phyloP scores from a whole-genome alignment of 2,329 filamentous ascomycete species.

The Neophaeococcomyces aloes region DNA sequence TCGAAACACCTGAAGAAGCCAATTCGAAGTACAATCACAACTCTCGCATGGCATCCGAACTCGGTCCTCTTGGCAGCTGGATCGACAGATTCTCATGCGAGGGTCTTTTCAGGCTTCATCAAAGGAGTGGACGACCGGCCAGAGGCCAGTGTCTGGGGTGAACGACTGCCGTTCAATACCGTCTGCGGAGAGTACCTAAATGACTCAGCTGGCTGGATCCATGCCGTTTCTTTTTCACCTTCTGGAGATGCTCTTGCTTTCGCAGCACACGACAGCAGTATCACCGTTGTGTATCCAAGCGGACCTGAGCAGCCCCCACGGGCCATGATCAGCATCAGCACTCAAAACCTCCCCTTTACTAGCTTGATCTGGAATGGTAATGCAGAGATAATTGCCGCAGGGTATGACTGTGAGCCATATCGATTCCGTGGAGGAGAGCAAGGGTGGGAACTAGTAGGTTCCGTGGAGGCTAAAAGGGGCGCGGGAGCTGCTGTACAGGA shows the following conservation, averaged over 20 bases:
- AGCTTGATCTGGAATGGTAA: slow-evolving; percentile 88
- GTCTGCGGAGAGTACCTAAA: slow-evolving; percentile 95
- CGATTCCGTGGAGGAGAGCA: slow-evolving; percentile 67
- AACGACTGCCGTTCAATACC: slow-evolving; percentile 93
- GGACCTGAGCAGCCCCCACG: slow-evolving; percentile 81
- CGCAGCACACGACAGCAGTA: slow-evolving; percentile 86
- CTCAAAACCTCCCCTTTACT: slow-evolving; percentile 83
- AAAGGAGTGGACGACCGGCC: slow-evolving; percentile 85
- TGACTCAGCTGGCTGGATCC: slow-evolving; percentile 93
- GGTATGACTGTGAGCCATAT: slow-evolving; percentile 72
- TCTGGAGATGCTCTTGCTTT: slow-evolving; percentile 90
- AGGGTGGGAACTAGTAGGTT: slow-evolving; percentile 76
- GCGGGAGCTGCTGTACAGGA: slow-evolving; percentile 56
- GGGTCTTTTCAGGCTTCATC: slow-evolving; percentile 91
- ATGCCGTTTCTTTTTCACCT: slow-evolving; percentile 85
- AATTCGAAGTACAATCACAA: slow-evolving; percentile 92
- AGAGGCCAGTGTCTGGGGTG: slow-evolving; percentile 82
- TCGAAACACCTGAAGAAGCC: slow-evolving; percentile 99
- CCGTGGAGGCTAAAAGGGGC: slow-evolving; percentile 63
- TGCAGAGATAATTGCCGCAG: slow-evolving; percentile 86
- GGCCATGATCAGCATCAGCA: slow-evolving; percentile 82
- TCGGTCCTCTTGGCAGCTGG: slow-evolving; percentile 88
- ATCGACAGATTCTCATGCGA: slow-evolving; percentile 91
- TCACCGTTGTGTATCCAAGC: slow-evolving; percentile 90
- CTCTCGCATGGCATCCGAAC: slow-evolving; percentile 94